Evolutionary conservation across 2,329 filamentous ascomycete species (phyloP).

Genomic region (Bipolaris zeicola): DNA sequence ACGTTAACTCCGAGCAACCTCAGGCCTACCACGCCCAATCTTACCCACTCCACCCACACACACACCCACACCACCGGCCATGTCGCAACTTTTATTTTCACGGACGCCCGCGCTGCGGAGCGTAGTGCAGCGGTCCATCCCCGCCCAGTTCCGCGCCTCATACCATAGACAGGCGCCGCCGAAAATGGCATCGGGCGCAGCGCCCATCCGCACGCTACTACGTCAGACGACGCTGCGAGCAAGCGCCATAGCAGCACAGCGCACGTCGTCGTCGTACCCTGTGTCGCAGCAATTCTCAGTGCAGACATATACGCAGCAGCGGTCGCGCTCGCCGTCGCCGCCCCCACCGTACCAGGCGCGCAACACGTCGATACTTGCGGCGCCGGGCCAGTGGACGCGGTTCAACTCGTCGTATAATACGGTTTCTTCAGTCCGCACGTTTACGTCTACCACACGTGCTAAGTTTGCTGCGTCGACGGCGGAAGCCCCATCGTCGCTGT

Average conservation of each 20-base stretch:
- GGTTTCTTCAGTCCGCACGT: slow-evolving; percentile 41
- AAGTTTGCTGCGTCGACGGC: slow-evolving; percentile 14
- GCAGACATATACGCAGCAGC: slow-evolving; percentile 16
- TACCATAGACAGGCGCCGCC: slow-evolving; percentile 25
- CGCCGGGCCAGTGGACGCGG: slow-evolving; percentile 41
- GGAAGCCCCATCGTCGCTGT: slow-evolving; percentile 11
- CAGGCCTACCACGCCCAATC: slow-evolving; percentile 19
- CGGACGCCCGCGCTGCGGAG: slow-evolving; percentile 18
- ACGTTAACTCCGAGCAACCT: slow-evolving; percentile 22
- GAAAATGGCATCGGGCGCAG: slow-evolving; percentile 33
- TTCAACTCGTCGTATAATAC: slow-evolving; percentile 38
- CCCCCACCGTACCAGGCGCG: slow-evolving; percentile 35
- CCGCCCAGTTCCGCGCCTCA: slow-evolving; percentile 11
- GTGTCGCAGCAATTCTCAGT: slow-evolving; percentile 28
- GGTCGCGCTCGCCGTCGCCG: slow-evolving; percentile 30
- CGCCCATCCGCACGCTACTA: slow-evolving; percentile 37
- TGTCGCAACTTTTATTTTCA: slow-evolving; percentile 24
- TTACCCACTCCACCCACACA: slow-evolving; percentile 8
- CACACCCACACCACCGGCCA: slow-evolving; percentile 12
- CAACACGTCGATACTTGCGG: slow-evolving; percentile 31
- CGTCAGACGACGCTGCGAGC: slow-evolving; percentile 36
- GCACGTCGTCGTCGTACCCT: slow-evolving; percentile 24
- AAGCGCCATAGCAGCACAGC: slow-evolving; percentile 29
- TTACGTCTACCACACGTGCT: slow-evolving; percentile 22
- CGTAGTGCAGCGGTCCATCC: slow-evolving; percentile 13